Percentiles rank a stretch among this genome's conserved stretches.
These are phyloP conservation scores for Chlamydomonas sp. DNA, from an alignment of 139 green algal species.

Conservation along the genomic window DNA sequence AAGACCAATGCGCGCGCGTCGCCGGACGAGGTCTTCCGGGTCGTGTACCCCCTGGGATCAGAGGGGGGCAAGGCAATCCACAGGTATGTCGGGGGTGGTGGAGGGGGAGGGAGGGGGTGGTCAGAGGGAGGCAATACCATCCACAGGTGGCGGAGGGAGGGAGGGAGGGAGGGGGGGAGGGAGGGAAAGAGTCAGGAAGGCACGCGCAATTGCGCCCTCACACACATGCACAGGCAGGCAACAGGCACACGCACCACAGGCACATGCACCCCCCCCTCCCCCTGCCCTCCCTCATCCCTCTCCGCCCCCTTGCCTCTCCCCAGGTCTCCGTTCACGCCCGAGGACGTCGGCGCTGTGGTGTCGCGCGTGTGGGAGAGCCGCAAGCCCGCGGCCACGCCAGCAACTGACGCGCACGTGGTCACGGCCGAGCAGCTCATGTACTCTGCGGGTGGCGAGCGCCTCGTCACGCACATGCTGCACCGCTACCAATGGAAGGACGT, in stretches of 20 bases:
- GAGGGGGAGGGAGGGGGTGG: too few relatives aligned
- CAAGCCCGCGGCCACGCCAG: not conserved
- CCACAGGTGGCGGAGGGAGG: too few relatives aligned
- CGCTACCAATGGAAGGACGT: slow-evolving; percentile 45
- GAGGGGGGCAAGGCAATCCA: slow-evolving; percentile 14
- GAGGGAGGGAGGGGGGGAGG: too few relatives aligned
- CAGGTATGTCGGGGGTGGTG: not conserved
- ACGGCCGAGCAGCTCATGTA: slow-evolving; percentile 49
- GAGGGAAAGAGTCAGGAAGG: too few relatives aligned
- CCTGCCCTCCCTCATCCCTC: slow-evolving; percentile 1
- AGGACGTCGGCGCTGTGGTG: slow-evolving; percentile 22
- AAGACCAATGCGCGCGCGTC: slow-evolving; percentile 7
- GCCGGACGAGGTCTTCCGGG: slow-evolving; percentile 18
- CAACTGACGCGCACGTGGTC: slow-evolving; percentile 6
- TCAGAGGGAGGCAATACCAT: too few relatives aligned
- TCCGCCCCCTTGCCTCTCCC: too few relatives aligned
- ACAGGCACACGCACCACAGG: too few relatives aligned
- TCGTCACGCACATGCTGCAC: slow-evolving; percentile 41
- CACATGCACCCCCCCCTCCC: too few relatives aligned
- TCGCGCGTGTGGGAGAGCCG: slow-evolving; percentile 22
- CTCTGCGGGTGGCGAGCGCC: slow-evolving; percentile 24
- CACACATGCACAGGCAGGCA: too few relatives aligned
- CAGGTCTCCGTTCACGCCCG: slow-evolving; percentile 20
- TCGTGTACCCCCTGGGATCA: slow-evolving; percentile 38
- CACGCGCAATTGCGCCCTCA: too few relatives aligned